These are phyloP conservation scores for Pseudocercospora pini-densiflorae DNA, from an alignment of 2,329 filamentous ascomycete genomes.

Conservation along the genomic window DNA sequence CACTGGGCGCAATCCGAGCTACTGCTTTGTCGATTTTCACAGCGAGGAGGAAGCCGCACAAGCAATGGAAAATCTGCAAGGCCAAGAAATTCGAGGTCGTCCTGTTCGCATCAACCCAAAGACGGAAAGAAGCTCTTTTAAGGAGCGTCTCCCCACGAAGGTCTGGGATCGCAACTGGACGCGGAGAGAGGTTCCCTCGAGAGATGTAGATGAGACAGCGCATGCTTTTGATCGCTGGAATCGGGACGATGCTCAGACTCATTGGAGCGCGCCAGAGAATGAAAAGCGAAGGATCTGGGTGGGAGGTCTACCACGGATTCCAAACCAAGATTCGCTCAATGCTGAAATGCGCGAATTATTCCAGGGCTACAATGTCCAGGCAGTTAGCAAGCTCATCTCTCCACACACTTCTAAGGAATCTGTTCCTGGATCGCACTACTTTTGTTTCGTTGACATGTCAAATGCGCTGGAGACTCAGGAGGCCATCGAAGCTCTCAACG, in stretches of 20 bases:
- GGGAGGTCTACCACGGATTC: slow-evolving; percentile 52
- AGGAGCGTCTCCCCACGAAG: not conserved
- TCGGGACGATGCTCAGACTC: slow-evolving; percentile 44
- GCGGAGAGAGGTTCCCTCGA: not conserved
- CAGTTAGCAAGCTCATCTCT: slow-evolving; percentile 52
- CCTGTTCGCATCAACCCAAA: slow-evolving; percentile 62
- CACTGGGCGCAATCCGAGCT: slow-evolving; percentile 71
- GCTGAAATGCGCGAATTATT: slow-evolving; percentile 51
- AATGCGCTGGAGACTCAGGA: slow-evolving; percentile 32
- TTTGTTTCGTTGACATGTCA: slow-evolving; percentile 40
- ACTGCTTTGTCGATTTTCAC: slow-evolving; percentile 73
- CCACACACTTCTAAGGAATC: slow-evolving; percentile 20
- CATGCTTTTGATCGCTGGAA: slow-evolving; percentile 49
- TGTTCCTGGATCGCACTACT: slow-evolving; percentile 28
- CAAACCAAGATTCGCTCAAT: slow-evolving; percentile 47
- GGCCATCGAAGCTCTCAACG: slow-evolving; percentile 33
- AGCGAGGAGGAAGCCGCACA: slow-evolving; percentile 60
- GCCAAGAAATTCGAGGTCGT: slow-evolving; percentile 60
- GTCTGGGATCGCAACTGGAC: slow-evolving; percentile 9
- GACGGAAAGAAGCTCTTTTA: slow-evolving; percentile 20
- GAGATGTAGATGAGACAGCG: slow-evolving; percentile 8
- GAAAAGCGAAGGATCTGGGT: slow-evolving; percentile 47
- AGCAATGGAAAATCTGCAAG: slow-evolving; percentile 63
- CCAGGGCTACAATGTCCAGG: slow-evolving; percentile 49
- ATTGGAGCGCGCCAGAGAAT: slow-evolving; percentile 37